These are phyloP conservation scores for Viola odorata DNA, from an alignment of 345 rosid genomes.

Conservation along the genomic window DNA sequence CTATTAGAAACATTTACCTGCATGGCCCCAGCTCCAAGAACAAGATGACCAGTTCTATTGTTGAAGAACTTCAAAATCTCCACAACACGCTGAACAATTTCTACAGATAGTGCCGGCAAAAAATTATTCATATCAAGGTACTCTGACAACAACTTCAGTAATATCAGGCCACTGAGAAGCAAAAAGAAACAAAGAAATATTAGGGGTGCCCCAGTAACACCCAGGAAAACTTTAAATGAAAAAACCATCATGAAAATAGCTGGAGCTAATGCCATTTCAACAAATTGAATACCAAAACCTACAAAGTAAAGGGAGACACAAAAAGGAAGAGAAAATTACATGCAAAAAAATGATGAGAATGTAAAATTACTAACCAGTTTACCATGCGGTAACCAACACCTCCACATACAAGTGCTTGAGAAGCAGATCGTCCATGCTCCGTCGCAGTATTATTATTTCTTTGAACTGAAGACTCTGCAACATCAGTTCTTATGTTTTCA, in stretches of 20 bases:
- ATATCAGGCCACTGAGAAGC: conserved; percentile 76
- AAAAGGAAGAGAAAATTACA: neutral
- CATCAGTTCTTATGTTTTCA: conserved; percentile 47
- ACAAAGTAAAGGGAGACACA: too few relatives aligned
- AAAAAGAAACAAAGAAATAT: conserved; percentile 14
- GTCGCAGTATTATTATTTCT: conserved; percentile 47
- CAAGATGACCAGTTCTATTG: conserved; percentile 94
- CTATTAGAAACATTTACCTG: conserved; percentile 44
- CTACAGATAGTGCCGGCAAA: conserved; percentile 79
- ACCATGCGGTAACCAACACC: conserved; percentile 98
- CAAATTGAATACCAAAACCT: too few relatives aligned
- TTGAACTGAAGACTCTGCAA: conserved; percentile 28
- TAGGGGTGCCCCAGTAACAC: conserved; percentile 7
- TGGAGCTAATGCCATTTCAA: too few relatives aligned
- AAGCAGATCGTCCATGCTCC: conserved; percentile 54
- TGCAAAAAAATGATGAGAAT: neutral
- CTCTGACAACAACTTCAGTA: conserved; percentile 96
- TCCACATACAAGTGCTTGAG: conserved; percentile 58
- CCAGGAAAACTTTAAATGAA: neutral
- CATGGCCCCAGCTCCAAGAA: conserved; percentile 99
- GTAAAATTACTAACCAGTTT: conserved; percentile 86
- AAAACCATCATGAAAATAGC: too few relatives aligned
- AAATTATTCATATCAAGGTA: conserved; percentile 85
- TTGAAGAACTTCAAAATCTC: conserved; percentile 91
- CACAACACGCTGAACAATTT: conserved; percentile 86